phyloP scores from a whole-genome alignment of 1,139 yeast species.

The Suhomyces wounanorum region DNA sequence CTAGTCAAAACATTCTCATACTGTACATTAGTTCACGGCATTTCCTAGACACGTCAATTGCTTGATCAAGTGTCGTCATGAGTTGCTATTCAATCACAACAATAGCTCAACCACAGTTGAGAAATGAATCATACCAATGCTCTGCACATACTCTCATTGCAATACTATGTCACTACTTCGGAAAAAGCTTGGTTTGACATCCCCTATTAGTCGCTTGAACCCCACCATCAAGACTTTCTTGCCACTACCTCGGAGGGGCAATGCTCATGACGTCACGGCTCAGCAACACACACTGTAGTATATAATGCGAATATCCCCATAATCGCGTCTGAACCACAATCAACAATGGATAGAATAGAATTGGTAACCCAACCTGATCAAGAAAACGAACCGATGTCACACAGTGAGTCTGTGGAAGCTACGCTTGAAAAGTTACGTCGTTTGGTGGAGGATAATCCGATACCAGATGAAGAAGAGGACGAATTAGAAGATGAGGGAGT shows the following conservation, averaged over 20 bases:
- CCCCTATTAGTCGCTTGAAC: neutral
- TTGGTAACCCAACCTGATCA: conserved; percentile 21
- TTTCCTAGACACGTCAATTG: neutral
- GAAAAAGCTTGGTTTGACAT: neutral
- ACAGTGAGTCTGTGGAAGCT: conserved; percentile 11
- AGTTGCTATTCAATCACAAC: neutral
- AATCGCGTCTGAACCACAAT: neutral
- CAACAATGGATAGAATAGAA: conserved; percentile 18
- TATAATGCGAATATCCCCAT: conserved; percentile 2
- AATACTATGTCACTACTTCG: neutral
- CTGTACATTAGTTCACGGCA: neutral
- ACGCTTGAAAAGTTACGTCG: conserved; percentile 19
- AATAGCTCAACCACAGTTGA: neutral
- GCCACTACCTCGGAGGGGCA: neutral
- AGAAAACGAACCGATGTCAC: conserved; percentile 6
- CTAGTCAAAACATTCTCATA: neutral
- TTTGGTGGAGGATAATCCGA: conserved; percentile 18
- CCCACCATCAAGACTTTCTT: neutral
- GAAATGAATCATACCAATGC: neutral
- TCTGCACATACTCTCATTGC: neutral
- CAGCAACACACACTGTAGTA: conserved; percentile 2
- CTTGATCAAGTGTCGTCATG: neutral
- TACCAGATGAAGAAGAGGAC: conserved; percentile 5
- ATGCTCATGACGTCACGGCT: conserved; percentile 10
- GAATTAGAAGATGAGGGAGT: conserved; percentile 3